Evolutionary conservation across 345 rosid species (phyloP), one percentile per base, ranked within the genome.

Genomic region (Rubroshorea leprosula): DNA sequence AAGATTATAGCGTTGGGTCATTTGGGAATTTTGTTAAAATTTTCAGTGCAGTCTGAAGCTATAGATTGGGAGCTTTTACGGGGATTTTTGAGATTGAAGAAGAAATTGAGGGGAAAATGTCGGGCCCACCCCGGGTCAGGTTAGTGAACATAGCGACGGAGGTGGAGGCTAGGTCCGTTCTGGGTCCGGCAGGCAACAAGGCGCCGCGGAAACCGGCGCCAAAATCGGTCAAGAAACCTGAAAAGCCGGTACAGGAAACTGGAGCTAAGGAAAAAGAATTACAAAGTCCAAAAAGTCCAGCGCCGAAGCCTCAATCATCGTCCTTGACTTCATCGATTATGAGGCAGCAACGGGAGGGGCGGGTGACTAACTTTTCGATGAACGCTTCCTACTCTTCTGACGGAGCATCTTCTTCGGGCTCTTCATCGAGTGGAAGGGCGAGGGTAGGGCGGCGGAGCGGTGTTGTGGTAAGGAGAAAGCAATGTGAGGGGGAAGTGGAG

Each of bases 371-470:
- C 57, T 69, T 72, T 1, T 75, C 83, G 0, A 74, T 72, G 83
- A 66, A 76, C 58, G 80, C 82, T 61, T 88, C 96, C 15, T 88
- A 83, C 38, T 85, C 90, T 17, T 88, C 96, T 19, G 94, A 88
- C 64, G 64, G 64, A 15, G 96, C 96, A 1, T 82, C 87, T 0
- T 88, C 96, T 7, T 72, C 94, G 1, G 94, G 83, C 70, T 89
- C 96, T 16, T 73, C 84, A 7, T 75, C 82, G 11, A 78, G 83
- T 63, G 59, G 82, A 67, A 85, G 72, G 77, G 65, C 68, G 45
- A 60, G 51, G 27, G 66, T 67, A 6, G 61, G 57, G 25, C 75
- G 68, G 55, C 45, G 67, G 49, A 62, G 48, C 14, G 53, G 78
- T 39, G 62, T 60, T 10, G 54, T 49, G 9, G 63, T 15, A 56